Percentiles rank a stretch among this genome's conserved stretches.
These are phyloP conservation scores for Stevia rebaudiana DNA, from an alignment of 140 eudicot genomes.

Conservation along the genomic window DNA sequence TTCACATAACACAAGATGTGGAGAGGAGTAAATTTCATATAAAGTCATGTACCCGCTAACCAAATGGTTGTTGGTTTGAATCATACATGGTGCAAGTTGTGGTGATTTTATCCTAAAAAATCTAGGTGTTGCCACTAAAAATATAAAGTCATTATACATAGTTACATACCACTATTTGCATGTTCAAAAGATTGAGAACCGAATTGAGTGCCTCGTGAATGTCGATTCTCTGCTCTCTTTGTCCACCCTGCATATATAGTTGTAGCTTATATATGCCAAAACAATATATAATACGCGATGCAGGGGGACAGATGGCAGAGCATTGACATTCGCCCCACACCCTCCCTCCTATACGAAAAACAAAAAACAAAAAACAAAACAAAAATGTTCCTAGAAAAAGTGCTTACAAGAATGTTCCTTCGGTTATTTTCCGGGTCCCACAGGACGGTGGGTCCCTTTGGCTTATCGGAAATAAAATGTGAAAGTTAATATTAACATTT, in stretches of 20 bases:
- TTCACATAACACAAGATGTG: constrained; percentile 1
- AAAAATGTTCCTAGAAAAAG: background rate
- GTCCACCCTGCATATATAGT: constrained; percentile 25
- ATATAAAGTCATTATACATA: too few species aligned
- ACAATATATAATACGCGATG: constrained; percentile 13
- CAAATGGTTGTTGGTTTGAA: too few species aligned
- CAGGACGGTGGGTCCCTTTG: too few species aligned
- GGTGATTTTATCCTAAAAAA: too few species aligned
- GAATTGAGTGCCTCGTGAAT: constrained; percentile 16
- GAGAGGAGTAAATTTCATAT: too few species aligned
- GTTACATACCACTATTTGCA: constrained; percentile 23
- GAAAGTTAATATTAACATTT: background rate
- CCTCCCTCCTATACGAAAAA: constrained; percentile 8
- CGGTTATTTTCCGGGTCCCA: background rate
- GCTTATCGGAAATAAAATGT: background rate
- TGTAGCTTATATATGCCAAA: constrained; percentile 19
- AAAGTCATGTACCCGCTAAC: too few species aligned
- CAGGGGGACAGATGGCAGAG: constrained; percentile 15
- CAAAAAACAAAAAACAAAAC: background rate
- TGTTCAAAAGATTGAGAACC: constrained; percentile 17
- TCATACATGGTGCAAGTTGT: too few species aligned
- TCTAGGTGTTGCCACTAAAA: too few species aligned
- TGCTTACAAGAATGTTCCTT: background rate
- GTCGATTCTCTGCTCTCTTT: constrained; percentile 6
- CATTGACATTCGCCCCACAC: constrained; percentile 26